These are phyloP conservation scores for Mycena capillaripes DNA, from an alignment of 768 basidiomycete species.

Conservation along the genomic window DNA sequence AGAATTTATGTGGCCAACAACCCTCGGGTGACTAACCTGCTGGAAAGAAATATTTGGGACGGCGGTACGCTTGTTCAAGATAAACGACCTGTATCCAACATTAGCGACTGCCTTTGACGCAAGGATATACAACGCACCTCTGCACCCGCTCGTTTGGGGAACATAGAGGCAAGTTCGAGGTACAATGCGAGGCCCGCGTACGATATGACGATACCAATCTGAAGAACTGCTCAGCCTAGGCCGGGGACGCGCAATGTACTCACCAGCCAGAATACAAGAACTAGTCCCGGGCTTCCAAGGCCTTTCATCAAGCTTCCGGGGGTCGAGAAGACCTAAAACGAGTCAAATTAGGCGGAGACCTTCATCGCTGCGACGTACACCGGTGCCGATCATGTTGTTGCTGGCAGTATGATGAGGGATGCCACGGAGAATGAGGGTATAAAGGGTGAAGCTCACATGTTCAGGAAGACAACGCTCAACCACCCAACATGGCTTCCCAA, in stretches of 20 bases:
- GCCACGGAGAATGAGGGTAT: no score
- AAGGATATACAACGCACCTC: constrained; percentile 54
- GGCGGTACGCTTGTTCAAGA: constrained; percentile 54
- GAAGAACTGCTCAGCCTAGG: neutral
- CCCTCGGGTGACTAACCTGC: constrained; percentile 32
- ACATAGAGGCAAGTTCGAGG: constrained; percentile 61
- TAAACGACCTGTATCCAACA: constrained; percentile 24
- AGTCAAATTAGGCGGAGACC: neutral
- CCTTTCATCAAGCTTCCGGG: constrained; percentile 53
- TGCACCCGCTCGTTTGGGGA: constrained; percentile 64
- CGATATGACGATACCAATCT: constrained; percentile 20
- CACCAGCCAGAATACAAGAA: constrained; percentile 59
- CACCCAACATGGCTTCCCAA: constrained; percentile 23
- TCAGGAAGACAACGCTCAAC: constrained; percentile 24
- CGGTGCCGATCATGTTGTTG: constrained; percentile 54
- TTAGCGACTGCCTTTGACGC: constrained; percentile 43
- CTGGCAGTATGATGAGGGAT: constrained; percentile 29
- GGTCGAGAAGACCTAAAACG: neutral
- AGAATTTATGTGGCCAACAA: neutral
- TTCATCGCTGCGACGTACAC: constrained; percentile 50
- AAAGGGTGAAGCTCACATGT: constrained; percentile 1
- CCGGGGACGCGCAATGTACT: constrained; percentile 1
- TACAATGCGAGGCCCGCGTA: constrained; percentile 54
- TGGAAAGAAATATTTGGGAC: constrained; percentile 58
- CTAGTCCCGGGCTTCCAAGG: constrained; percentile 55